phyloP scores from a whole-genome alignment of 1,139 yeast genomes.

The Saccharomyces hybrid region DNA sequence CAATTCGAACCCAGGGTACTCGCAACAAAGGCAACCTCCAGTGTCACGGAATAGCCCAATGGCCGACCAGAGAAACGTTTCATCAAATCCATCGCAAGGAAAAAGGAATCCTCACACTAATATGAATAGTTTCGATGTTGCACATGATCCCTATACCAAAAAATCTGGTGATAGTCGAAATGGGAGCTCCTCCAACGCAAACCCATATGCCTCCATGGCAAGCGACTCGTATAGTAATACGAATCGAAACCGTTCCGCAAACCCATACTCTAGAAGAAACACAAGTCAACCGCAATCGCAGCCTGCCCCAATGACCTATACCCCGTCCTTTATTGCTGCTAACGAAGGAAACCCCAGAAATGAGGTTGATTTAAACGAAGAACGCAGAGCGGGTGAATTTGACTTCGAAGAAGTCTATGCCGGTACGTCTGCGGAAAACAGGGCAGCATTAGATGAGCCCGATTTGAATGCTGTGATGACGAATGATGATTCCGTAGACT shows the following conservation, averaged over 20 bases:
- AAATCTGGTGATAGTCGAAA: background rate
- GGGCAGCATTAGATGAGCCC: slow-evolving; percentile 18
- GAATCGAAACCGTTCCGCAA: slow-evolving; percentile 4
- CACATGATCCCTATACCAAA: slow-evolving; percentile 6
- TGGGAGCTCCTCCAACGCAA: background rate
- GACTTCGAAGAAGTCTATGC: slow-evolving; percentile 11
- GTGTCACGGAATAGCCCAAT: background rate
- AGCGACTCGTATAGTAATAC: slow-evolving; percentile 7
- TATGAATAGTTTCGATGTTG: background rate
- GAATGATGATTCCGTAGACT: slow-evolving; percentile 20
- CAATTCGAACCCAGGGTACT: background rate
- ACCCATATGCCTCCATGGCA: slow-evolving; percentile 14
- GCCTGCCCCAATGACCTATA: slow-evolving; percentile 1
- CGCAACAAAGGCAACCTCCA: background rate
- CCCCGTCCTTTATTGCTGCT: slow-evolving; percentile 4
- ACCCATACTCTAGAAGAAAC: slow-evolving; percentile 13
- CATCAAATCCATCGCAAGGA: background rate
- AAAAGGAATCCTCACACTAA: background rate
- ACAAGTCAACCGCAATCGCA: slow-evolving; percentile 1
- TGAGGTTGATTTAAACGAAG: slow-evolving; percentile 14
- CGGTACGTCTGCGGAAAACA: slow-evolving; percentile 5
- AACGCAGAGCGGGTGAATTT: slow-evolving; percentile 11
- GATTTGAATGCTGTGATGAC: slow-evolving; percentile 21
- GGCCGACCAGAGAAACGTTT: background rate
- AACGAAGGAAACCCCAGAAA: slow-evolving; percentile 8